Base-by-base conservation (phyloP, 106 monocot genomes). In the Narthecium ossifragum region DNA sequence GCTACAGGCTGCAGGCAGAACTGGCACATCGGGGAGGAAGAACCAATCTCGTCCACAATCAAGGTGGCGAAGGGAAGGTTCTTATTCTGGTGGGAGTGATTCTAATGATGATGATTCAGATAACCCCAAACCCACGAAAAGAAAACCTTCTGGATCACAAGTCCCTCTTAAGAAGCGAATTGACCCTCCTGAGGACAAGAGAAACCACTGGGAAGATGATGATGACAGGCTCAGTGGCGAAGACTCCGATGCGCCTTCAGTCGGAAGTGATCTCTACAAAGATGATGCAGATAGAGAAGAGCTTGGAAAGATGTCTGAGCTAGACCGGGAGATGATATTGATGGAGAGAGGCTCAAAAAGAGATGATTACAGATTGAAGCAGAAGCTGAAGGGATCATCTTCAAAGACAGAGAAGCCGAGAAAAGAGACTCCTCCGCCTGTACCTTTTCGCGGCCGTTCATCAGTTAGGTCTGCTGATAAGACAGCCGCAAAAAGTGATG, bases 191-290 rank as follows among this genome's bases (percentile, higher is more conserved):
- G 78, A 84, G 38, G 73, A 62, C 49, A 72, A 75, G 29, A 38
- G 53, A 25, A 64, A 63, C 37, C 56, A 59, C 48, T 61, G 70
- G 51, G 52, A 45, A 32, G 36, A 62, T 15, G 75, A 68, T 51
- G 62, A 78, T 29, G 78, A 68, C 23, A 36, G 61, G 27, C 73
- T 57, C 0, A 79, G 78, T 31, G 79, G 67, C 17, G 69, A 83
- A 45, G 88, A 84, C 28, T 88, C 82, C 5, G 88, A 93, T 31
- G 82, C 68, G 4, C 78, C 70, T 45, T 88, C 88, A 4, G 64
- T 88, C 8, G 93, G 93, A 9, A 88, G 88, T 30, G 88, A 93
- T 46, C 79, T 93, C 11, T 93, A 93, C 71, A 88, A 79, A 62
- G 85, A 82, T 60, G 88, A 93, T 38, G 85, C 72, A 14, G 93